Evolutionary conservation across 768 basidiomycete species (phyloP), one percentile per base, ranked within the genome.

Genomic region (Scleroderma bovista): DNA sequence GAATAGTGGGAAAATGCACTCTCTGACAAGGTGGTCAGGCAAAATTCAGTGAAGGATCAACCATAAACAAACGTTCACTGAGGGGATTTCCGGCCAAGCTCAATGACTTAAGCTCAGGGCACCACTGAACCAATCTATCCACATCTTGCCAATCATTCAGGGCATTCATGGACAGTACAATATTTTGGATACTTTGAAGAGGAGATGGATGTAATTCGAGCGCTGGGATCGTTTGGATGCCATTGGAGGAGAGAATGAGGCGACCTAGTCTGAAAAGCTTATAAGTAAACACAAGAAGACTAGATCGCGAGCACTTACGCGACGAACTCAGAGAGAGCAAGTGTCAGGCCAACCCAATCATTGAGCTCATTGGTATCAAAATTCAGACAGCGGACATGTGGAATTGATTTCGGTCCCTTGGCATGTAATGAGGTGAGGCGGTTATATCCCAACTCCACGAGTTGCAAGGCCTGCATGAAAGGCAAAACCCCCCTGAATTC

Each of bases 361-460:
- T 59, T 55, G 45, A 85, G 75, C 20, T 66, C 47, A 69, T 93
- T 93, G 49, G 74, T 72, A 59, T 90, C 88, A 36, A 93, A 69
- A 65, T 92, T 91, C 49, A 92, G 60, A 29, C 69, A 69, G 43
- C 72, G 64, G 40, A 90, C 58, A 45, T 68, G 51, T 7, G 65
- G 56, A 19, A 54, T 9, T 39, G 52, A 3, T 9, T 52, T 47
- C 17, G 56, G 49, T 42, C 59, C 44, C 34, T 23, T 43, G 20
- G 48, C 29, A 26, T 50, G 53, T 46, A 80, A 65, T 20, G 53
- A 61, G 19, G 60, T 56, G 42, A 92, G 67, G 11, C 67, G 58
- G 60, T 93, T 93, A 67, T 84, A 80, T 11, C 87, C 90, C 56
- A 87, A 63, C 68, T 93, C 87, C 13, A 89, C 69, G 3, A 71